Conservation (phyloP, 345 rosid genomes). For the Conringia planisiliqua region DNA sequence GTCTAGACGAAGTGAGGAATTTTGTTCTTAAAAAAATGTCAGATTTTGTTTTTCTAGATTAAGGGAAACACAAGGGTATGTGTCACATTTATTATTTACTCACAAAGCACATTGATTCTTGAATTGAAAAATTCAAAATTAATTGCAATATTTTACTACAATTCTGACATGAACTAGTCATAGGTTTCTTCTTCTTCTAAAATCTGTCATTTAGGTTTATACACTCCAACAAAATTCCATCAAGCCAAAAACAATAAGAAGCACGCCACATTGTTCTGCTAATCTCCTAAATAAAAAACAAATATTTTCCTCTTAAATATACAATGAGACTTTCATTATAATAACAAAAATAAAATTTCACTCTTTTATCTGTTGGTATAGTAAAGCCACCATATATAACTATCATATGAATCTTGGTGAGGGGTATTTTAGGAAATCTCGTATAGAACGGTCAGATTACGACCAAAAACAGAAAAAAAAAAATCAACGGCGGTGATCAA, state of each 20-base stretch:
- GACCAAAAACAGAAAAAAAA: slow-evolving; percentile 10
- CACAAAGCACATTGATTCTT: slow-evolving; percentile 12
- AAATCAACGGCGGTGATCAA: slow-evolving; percentile 59
- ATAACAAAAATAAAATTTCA: background rate
- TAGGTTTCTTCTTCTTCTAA: slow-evolving; percentile 10
- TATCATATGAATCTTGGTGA: slow-evolving; percentile 21
- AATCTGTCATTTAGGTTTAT: slow-evolving; percentile 8
- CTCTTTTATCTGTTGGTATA: slow-evolving; percentile 29
- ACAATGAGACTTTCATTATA: background rate
- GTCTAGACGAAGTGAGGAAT: background rate
- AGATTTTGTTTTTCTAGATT: slow-evolving; percentile 15
- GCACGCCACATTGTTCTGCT: slow-evolving; percentile 6
- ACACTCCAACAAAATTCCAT: background rate
- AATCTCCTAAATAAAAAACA: background rate
- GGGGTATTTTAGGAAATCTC: slow-evolving; percentile 19
- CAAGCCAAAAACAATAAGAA: background rate
- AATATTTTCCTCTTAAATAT: background rate
- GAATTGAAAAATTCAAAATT: background rate
- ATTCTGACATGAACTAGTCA: slow-evolving; percentile 11
- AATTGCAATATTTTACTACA: background rate
- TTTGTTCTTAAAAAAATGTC: background rate
- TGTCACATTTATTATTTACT: slow-evolving; percentile 24
- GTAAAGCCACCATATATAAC: slow-evolving; percentile 21
- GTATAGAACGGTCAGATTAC: slow-evolving; percentile 29
- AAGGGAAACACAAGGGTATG: slow-evolving; percentile 24